Evolutionary conservation across 2,329 filamentous ascomycete genomes (phyloP).

Genomic region (Thermothelomyces thermophilus): DNA sequence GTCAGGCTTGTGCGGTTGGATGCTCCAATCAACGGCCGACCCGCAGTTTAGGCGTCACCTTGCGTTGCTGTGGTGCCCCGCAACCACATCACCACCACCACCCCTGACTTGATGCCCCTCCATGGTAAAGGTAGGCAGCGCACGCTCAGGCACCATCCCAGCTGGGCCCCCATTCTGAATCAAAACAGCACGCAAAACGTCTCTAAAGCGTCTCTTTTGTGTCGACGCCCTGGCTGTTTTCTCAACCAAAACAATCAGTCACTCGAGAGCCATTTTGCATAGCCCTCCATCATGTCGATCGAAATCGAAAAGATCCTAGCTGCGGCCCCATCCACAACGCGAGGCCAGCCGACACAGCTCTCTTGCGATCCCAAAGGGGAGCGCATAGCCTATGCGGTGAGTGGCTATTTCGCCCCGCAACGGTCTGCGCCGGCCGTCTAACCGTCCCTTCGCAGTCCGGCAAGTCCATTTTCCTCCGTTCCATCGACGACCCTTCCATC

Average conservation of each 20-base stretch:
- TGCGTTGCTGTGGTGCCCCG: conserved; percentile 25
- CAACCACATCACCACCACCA: conserved; percentile 19
- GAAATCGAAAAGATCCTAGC: conserved; percentile 68
- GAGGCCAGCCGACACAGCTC: conserved; percentile 83
- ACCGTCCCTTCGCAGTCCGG: conserved; percentile 56
- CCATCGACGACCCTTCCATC: conserved; percentile 79
- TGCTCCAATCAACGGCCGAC: conserved; percentile 6
- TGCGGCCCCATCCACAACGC: conserved; percentile 72
- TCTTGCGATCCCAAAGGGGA: conserved; percentile 85
- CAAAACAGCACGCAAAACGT: background rate
- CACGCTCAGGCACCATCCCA: conserved; percentile 9
- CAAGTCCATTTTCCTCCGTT: conserved; percentile 94
- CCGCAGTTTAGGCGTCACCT: conserved; percentile 22
- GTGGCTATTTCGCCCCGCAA: conserved; percentile 27
- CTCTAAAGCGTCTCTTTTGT: background rate
- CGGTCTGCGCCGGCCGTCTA: background rate
- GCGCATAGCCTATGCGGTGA: conserved; percentile 84
- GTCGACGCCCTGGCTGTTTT: background rate
- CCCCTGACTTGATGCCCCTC: conserved; percentile 15
- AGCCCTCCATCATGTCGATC: conserved; percentile 42
- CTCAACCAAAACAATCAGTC: background rate
- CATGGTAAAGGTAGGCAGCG: too few relatives aligned
- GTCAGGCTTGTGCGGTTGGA: background rate
- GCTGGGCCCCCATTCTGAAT: background rate
- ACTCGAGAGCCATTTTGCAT: background rate